A percentile compares a stretch with the other conserved stretches of the same genome.
Conservation (phyloP, 164 flowering plant species). For the Stephania yunnanensis region DNA sequence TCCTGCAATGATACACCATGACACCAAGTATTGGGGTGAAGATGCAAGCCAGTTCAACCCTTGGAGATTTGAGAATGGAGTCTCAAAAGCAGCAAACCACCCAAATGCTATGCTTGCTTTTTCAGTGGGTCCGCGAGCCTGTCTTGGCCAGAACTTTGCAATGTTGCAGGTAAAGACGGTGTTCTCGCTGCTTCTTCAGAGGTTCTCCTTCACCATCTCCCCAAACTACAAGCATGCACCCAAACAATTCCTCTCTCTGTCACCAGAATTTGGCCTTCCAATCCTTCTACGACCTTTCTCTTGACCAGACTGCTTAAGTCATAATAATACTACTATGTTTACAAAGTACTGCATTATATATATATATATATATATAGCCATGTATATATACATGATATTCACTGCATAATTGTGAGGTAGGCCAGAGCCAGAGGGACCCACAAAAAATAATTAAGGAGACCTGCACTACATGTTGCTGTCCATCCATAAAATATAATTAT, state of each 20-base stretch:
- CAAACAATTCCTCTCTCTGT: conserved; percentile 13
- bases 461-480: background rate
- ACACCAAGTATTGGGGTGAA: background rate
- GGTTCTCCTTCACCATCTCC: background rate
- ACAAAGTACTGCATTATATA: too few species aligned
- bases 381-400: background rate
- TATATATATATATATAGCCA: too few species aligned
- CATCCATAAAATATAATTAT: background rate
- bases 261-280: conserved; percentile 33
- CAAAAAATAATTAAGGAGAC: background rate
- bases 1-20: background rate
- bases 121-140: conserved; percentile 24
- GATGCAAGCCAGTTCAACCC: conserved; percentile 31
- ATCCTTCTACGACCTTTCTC: conserved; percentile 14
- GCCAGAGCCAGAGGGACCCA: background rate
- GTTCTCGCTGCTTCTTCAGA: background rate
- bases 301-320: background rate
- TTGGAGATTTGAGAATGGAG: conserved; percentile 28
- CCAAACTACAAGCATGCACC: conserved; percentile 34
- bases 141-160: conserved; percentile 39
- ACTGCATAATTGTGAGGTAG: background rate
- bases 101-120: conserved; percentile 36
- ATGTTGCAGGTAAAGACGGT: conserved; percentile 13
- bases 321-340: background rate
- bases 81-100: conserved; percentile 29